Conservation (phyloP, 805 yeast genomes). For the Kluyveromyces lactis region DNA sequence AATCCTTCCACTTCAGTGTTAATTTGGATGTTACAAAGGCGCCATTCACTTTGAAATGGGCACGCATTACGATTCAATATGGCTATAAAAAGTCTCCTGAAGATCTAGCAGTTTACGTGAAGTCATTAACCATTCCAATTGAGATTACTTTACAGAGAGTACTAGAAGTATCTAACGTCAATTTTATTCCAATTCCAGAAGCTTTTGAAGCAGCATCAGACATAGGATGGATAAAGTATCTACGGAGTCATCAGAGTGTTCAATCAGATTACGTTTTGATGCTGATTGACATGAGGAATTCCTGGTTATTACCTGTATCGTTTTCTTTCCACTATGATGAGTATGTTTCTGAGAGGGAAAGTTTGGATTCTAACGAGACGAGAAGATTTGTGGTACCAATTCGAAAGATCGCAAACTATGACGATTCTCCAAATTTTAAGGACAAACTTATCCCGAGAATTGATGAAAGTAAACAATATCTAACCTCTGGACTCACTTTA, state of each 20-base stretch:
- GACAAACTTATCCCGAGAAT: slow-evolving; percentile 59
- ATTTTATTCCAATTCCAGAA: slow-evolving; percentile 51
- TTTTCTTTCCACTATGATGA: slow-evolving; percentile 30
- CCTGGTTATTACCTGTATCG: slow-evolving; percentile 57
- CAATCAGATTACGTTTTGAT: slow-evolving; percentile 52
- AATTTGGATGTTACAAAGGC: slow-evolving; percentile 19
- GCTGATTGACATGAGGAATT: slow-evolving; percentile 70
- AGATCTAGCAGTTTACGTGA: slow-evolving; percentile 14
- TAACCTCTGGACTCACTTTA: slow-evolving; percentile 40
- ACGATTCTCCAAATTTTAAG: slow-evolving; percentile 27
- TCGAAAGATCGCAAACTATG: slow-evolving; percentile 39
- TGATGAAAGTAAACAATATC: slow-evolving; percentile 54
- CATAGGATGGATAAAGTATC: slow-evolving; percentile 24
- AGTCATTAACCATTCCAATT: slow-evolving; percentile 18
- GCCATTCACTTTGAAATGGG: slow-evolving; percentile 16
- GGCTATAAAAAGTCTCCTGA: slow-evolving; percentile 17
- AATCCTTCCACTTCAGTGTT: slow-evolving; percentile 15
- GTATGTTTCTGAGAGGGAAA: slow-evolving; percentile 13
- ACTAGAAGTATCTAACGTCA: slow-evolving; percentile 62
- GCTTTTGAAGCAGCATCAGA: slow-evolving; percentile 16
- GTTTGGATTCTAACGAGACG: slow-evolving; percentile 38
- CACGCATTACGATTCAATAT: slow-evolving; percentile 21
- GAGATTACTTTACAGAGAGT: slow-evolving; percentile 41
- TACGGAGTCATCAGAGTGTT: slow-evolving; percentile 14
- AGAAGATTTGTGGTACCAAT: slow-evolving; percentile 67